phyloP scores from a whole-genome alignment of 2,329 filamentous ascomycete genomes.

The Metarhizium robertsii region DNA sequence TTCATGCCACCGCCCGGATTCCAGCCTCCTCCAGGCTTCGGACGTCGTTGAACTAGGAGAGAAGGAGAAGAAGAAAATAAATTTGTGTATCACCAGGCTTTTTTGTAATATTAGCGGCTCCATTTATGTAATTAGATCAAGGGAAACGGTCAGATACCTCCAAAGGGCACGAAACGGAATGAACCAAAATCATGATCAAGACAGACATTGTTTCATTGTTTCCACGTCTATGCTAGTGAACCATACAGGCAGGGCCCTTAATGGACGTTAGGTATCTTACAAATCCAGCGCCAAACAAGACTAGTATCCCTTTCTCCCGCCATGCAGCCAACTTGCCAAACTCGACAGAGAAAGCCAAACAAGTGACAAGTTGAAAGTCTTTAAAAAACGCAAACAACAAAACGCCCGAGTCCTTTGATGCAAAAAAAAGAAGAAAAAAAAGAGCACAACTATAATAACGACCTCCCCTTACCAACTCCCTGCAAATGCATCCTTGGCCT shows the following conservation, averaged over 20 bases:
- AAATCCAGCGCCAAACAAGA: constrained; percentile 4
- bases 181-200: not conserved
- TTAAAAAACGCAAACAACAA: constrained; percentile 10
- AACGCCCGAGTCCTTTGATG: constrained; percentile 13
- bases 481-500: constrained; percentile 33
- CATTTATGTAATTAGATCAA: not conserved
- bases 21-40: constrained; percentile 36
- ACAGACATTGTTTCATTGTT: not conserved
- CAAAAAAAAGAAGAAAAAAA: constrained; percentile 5
- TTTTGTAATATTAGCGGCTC: not conserved
- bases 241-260: constrained; percentile 3
- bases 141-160: not conserved
- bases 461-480: constrained; percentile 17
- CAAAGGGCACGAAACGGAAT: not conserved
- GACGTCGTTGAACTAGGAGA: constrained; percentile 14
- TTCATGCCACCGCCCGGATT: constrained; percentile 34
- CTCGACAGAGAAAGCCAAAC: not conserved
- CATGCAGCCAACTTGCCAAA: not conserved
- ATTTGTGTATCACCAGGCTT: not conserved
- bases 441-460: constrained; percentile 5
- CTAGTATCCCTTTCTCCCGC: not conserved
- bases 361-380: not conserved
- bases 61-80: not conserved
- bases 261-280: constrained; percentile 15
- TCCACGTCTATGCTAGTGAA: constrained; percentile 5